Base-by-base conservation (phyloP, 2,329 filamentous ascomycete species). In the Hypoxylon sp. region DNA sequence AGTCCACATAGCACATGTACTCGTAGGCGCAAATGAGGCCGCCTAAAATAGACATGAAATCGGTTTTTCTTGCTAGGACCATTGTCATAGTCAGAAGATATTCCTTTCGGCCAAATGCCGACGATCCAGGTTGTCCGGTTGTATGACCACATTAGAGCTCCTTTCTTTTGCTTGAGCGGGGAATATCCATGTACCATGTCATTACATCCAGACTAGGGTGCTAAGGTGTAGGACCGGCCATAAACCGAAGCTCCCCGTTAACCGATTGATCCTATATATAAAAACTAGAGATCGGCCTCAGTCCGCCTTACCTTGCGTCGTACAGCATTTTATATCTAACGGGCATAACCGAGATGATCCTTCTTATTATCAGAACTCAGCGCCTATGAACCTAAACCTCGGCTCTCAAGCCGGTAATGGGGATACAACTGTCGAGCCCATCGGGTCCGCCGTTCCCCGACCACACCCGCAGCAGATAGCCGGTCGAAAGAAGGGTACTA, bases 401-500 rank as follows among this genome's bases (percentile, higher is more conserved):
- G 53, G 61, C 35, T 53, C 53, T 17, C 44, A 53, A 26, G 33
- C 53, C 61, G 61, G 31, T 55, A 31, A 48, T n/a, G 55, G 33
- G 29, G 47, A 65, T 31, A 10, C 24, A 22, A 14, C 22, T 17
- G 42, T 37, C 53, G 55, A 53, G 13, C 13, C 46, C 17, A 14
- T 13, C 24, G 17, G 3, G 22, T 17, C 46, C 10, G 35, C 19
- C 11, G 55, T 44, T 50, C 31, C 55, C 17, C 48, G 48, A 11
- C 55, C 55, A 8, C 51, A 51, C 24, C 8, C 59, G 33, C 29
- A 31, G 8, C 62, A 54, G 39, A 44, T 33, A 48, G 19, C 29
- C 10, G 55, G 60, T 39, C 71, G 70, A 9, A 63, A 59, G 67
- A 79, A 79, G 57, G 77, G 78, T 5, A 79, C 77, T 6, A 77